Base-by-base conservation (phyloP, 2,329 filamentous ascomycete species). In the Rhexocercosporidium sp. region DNA sequence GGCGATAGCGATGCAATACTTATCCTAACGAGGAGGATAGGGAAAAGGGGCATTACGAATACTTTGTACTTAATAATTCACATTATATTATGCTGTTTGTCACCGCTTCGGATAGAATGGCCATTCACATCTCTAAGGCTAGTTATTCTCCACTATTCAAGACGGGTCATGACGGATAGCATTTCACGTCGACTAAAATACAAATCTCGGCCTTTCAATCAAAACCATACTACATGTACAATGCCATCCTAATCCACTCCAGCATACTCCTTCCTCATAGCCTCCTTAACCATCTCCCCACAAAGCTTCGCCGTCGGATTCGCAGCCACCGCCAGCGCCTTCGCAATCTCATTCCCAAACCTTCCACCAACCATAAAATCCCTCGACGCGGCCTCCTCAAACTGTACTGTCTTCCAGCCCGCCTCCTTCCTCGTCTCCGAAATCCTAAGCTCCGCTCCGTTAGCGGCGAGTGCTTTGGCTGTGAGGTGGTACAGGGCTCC, bases 291-390 rank as follows among this genome's bases (percentile, higher is more conserved):
- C 76, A 91, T 91, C 73, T 89, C 84, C 1, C 89, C 89, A 74
- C 89, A 92, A 51, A 91, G 79, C 79, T 91, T 91, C 2, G 89
- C 88, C 18, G 87, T 90, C 27, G 89, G 89, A 76, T 91, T 92
- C 31, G 86, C 86, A 76, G 83, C 85, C 60, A 91, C 89, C 6
- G 88, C 88, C 70, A 91, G 78, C 4, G 83, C 85, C 75, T 88
- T 89, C 22, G 88, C 88, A 69, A 91, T 83, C 64, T 88, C 86
- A 70, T 89, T 90, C 37, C 89, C 89, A 73, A 87, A 90, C 66
- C 86, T 82, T 18, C 88, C 89, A 34, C 88, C 89, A 68, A 86
- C 76, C n/a, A 86, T 85, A 74, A 91, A 88, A 73, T 91, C 88
- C 39, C 81, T 82, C 20, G 87, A 87, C 1, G 88, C 88, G 0